Percentiles rank a stretch among this genome's conserved stretches.
These are phyloP conservation scores for Biscogniauxia marginata DNA, from an alignment of 2,329 filamentous ascomycete genomes.

Conservation along the genomic window DNA sequence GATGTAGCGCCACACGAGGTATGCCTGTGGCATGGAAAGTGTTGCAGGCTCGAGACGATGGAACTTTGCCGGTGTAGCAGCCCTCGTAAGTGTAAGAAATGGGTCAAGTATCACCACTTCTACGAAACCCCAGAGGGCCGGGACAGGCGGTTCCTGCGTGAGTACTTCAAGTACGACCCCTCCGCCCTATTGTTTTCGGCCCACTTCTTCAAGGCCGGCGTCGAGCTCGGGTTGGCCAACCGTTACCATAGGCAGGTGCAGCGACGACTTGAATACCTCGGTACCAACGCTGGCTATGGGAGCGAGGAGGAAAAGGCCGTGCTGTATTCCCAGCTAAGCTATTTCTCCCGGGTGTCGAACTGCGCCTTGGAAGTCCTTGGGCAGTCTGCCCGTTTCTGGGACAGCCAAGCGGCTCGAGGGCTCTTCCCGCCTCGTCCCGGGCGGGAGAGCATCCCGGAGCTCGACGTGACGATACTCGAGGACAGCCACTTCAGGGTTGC, in stretches of 20 bases:
- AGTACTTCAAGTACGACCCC: constrained; percentile 1
- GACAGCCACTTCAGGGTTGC: neutral
- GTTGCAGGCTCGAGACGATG: constrained; percentile 11
- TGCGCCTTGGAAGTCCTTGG: neutral
- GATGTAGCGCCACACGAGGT: neutral
- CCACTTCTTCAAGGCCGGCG: constrained; percentile 17
- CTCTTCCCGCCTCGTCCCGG: constrained; percentile 11
- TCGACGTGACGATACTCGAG: too few relatives aligned
- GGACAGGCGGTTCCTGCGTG: constrained; percentile 6
- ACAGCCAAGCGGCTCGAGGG: neutral
- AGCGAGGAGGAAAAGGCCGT: too few relatives aligned
- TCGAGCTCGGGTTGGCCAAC: constrained; percentile 10
- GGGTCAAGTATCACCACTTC: constrained; percentile 18
- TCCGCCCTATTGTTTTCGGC: neutral
- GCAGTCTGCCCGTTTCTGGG: constrained; percentile 17
- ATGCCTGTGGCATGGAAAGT: constrained; percentile 16
- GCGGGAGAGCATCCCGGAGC: neutral
- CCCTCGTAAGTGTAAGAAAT: neutral
- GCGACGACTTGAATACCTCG: too few relatives aligned
- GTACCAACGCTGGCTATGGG: too few relatives aligned
- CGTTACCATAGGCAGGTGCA: neutral
- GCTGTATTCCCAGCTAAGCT: neutral
- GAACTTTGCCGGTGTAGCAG: neutral
- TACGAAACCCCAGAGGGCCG: neutral
- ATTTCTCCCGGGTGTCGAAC: neutral